Conservation (phyloP, 176 grass and related monocot genomes). For the Chrysopogon serrulatus region DNA sequence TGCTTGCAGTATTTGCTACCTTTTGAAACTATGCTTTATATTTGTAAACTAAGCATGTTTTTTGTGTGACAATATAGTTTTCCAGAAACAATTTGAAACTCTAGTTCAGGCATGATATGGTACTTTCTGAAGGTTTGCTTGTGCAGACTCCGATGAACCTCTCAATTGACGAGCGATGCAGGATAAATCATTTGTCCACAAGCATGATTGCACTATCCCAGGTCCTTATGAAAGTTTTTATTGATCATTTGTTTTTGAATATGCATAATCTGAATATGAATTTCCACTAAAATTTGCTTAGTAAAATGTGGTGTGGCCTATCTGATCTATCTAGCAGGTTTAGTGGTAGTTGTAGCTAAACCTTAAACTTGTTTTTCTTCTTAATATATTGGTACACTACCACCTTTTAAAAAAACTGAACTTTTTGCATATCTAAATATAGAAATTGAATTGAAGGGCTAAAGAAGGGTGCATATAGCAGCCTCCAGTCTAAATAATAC, state of each 20-base stretch:
- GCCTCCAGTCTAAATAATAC: too few relatives aligned
- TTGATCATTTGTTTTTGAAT: background rate
- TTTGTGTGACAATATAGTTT: background rate
- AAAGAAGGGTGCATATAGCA: too few relatives aligned
- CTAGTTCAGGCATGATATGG: background rate
- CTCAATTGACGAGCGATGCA: slow-evolving; percentile 69
- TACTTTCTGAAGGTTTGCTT: slow-evolving; percentile 21
- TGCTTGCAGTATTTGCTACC: background rate
- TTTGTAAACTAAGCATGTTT: background rate
- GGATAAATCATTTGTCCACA: slow-evolving; percentile 78
- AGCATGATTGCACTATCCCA: slow-evolving; percentile 71
- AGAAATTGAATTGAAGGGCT: too few relatives aligned
- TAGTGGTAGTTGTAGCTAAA: background rate
- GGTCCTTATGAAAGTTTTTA: slow-evolving; percentile 20
- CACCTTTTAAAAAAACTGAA: too few relatives aligned
- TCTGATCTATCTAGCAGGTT: slow-evolving; percentile 11
- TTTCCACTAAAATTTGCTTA: background rate
- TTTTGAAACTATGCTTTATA: background rate
- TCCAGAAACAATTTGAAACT: background rate
- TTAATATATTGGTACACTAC: background rate
- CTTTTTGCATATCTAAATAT: too few relatives aligned
- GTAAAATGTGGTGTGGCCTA: background rate
- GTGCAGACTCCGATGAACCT: slow-evolving; percentile 60
- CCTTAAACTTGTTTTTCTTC: background rate
- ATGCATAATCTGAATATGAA: background rate